Evolutionary conservation across 2,329 filamentous ascomycete genomes (phyloP), one percentile per base, ranked within the genome.

Genomic region (Fusarium staphyleae): DNA sequence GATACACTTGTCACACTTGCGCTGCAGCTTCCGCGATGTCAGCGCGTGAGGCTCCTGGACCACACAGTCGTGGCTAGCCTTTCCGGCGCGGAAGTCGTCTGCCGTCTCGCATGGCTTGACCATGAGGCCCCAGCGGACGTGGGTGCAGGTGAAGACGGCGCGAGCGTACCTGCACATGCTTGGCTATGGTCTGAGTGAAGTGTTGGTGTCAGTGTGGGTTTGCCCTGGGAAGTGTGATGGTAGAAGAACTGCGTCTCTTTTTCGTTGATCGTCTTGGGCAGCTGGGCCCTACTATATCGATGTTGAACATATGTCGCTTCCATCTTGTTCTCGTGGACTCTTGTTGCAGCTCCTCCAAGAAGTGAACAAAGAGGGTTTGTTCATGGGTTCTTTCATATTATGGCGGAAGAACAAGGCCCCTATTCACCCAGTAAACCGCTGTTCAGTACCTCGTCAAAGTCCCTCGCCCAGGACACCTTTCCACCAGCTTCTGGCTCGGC

Each of bases 361-460:
- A 24, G 22, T 24, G 22, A 24, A 24, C 22, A 24, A 24, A 24
- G 22, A 22, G 8, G 7, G 5, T 24, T 24, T 24, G 22, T 24
- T 8, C 5, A 24, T 24, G 5, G 9, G 9, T 5, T 5, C 22
- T 24, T 24, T 9, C 22, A 24, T 24, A 24, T 24, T 24, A 9
- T 22, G 19, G 22, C 9, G 3, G 3, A 24, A 24, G 22, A 24
- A 24, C 22, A 24, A 24, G 7, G 7, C 22, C 22, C 8, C 30
- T 53, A 59, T 13, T 48, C 49, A 11, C 36, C 36, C 16, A 75
- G 46, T 7, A 71, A 39, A 11, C 61, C 60, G 35, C 67, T 73
- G 10, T 68, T 55, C 30, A 77, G 41, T 24, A 81, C 70, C 55
- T 81, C 77, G 1, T 60, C 52, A 58, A 79, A 80, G 62, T 79